A percentile compares a stretch with the other conserved stretches of the same genome.
phyloP scores from a whole-genome alignment of 1,284 basidiomycete genomes.

The Ustilago trichophora region DNA sequence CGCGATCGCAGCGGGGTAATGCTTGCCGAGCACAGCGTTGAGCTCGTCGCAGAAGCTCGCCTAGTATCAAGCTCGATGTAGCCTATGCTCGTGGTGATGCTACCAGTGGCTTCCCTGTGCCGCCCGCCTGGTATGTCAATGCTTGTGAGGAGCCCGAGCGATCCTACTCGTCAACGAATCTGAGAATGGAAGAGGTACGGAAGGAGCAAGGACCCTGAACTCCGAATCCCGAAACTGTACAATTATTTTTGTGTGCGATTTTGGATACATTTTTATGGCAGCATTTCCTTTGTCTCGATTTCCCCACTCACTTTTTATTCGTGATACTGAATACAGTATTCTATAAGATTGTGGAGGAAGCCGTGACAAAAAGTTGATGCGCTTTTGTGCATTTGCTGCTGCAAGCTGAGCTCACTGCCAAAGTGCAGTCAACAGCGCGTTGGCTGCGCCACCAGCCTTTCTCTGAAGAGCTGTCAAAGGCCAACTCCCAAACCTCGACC shows the following conservation, averaged over 20 bases:
- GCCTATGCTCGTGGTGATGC: too few species aligned
- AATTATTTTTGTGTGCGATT: neutral
- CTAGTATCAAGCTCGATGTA: too few species aligned
- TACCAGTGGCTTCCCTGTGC: too few species aligned
- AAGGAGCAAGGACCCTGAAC: neutral
- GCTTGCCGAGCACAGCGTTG: too few species aligned
- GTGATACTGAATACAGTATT: too few species aligned
- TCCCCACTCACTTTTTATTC: neutral
- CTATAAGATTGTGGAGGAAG: too few species aligned
- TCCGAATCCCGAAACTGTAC: neutral
- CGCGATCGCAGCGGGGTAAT: too few species aligned
- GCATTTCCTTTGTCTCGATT: conserved; percentile 5
- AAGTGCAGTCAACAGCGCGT: neutral
- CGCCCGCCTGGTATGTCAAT: too few species aligned
- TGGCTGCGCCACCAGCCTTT: neutral
- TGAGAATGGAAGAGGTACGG: neutral
- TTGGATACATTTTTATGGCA: conserved; percentile 1
- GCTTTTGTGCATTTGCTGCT: neutral
- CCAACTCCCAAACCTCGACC: neutral
- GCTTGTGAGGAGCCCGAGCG: too few species aligned
- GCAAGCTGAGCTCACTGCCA: conserved; percentile 27
- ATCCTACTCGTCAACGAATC: too few species aligned
- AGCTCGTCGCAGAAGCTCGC: too few species aligned
- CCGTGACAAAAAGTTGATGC: too few species aligned
- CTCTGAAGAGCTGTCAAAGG: conserved; percentile 6